phyloP scores from a whole-genome alignment of 2,329 filamentous ascomycete genomes.

The Orbilia brochopaga region DNA sequence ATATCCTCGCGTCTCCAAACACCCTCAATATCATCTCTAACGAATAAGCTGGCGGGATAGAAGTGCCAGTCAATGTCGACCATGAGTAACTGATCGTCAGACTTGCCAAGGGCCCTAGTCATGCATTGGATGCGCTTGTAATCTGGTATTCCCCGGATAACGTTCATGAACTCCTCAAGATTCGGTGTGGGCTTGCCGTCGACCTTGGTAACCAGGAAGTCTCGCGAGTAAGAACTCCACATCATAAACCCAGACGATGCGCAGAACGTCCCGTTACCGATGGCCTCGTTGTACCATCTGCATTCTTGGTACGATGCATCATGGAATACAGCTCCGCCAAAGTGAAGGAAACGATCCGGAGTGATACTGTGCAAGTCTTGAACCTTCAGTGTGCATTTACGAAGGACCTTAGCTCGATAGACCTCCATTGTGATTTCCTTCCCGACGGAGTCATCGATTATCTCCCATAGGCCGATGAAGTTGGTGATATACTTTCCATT shows the following conservation, averaged over 20 bases:
- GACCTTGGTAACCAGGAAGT: conserved; percentile 55
- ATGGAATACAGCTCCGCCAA: conserved; percentile 55
- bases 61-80: conserved; percentile 55
- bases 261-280: conserved; percentile 55
- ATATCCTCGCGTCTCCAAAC: conserved; percentile 54
- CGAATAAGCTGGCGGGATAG: conserved; percentile 55
- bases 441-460: conserved; percentile 55
- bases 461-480: conserved; percentile 55
- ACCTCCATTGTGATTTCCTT: conserved; percentile 54
- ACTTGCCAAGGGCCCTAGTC: conserved; percentile 54
- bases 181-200: conserved; percentile 55
- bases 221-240: conserved; percentile 54
- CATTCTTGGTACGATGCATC: conserved; percentile 55
- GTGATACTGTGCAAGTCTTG: conserved; percentile 55
- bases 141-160: conserved; percentile 53
- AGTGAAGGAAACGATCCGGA: conserved; percentile 55
- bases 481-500: conserved; percentile 87
- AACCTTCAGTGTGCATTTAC: conserved; percentile 51
- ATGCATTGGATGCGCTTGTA: conserved; percentile 55
- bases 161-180: conserved; percentile 54
- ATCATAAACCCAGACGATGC: conserved; percentile 55
- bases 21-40: conserved; percentile 53
- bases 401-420: conserved; percentile 53
- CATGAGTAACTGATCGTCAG: conserved; percentile 55
- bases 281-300: conserved; percentile 54